These are phyloP conservation scores for Hippophae gyantsensis DNA, from an alignment of 306 rosid genomes.

Conservation along the genomic window DNA sequence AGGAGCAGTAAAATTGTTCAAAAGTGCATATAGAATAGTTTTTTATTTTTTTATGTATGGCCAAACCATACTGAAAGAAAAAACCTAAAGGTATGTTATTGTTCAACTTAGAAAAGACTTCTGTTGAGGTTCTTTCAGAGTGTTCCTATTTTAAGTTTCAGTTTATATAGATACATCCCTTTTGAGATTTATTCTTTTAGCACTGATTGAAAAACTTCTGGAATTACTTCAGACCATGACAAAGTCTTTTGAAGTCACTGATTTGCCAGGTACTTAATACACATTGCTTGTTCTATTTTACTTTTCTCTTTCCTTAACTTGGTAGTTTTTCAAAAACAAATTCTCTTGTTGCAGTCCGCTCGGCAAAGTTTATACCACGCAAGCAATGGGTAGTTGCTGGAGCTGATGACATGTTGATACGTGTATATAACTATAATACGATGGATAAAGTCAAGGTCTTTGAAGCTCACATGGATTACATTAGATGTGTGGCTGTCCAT, in stretches of 20 bases:
- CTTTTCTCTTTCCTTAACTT: slow-evolving; percentile 6
- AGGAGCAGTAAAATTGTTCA: too few relatives aligned
- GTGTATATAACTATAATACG: slow-evolving; percentile 90
- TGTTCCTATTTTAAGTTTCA: neutral
- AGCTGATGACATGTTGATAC: slow-evolving; percentile 91
- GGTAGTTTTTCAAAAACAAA: neutral
- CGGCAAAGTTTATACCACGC: slow-evolving; percentile 93
- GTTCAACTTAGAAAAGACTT: neutral
- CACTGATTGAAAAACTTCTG: slow-evolving; percentile 15
- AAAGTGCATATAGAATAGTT: too few relatives aligned
- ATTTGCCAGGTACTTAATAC: slow-evolving; percentile 65
- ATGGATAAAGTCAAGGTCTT: slow-evolving; percentile 89
- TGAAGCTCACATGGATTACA: slow-evolving; percentile 98
- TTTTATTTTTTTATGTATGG: too few relatives aligned
- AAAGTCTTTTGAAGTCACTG: slow-evolving; percentile 89
- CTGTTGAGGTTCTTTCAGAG: neutral
- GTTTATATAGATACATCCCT: slow-evolving; percentile 1
- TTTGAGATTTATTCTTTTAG: slow-evolving; percentile 4
- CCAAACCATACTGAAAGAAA: too few relatives aligned
- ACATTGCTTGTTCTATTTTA: slow-evolving; percentile 11
- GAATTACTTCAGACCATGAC: slow-evolving; percentile 64
- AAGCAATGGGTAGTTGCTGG: slow-evolving; percentile 98
- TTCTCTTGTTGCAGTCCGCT: slow-evolving; percentile 65
- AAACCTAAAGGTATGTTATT: neutral
- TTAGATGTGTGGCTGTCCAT: slow-evolving; percentile 96